phyloP scores from a whole-genome alignment of 2,329 filamentous ascomycete species.

The Alternaria sp. region DNA sequence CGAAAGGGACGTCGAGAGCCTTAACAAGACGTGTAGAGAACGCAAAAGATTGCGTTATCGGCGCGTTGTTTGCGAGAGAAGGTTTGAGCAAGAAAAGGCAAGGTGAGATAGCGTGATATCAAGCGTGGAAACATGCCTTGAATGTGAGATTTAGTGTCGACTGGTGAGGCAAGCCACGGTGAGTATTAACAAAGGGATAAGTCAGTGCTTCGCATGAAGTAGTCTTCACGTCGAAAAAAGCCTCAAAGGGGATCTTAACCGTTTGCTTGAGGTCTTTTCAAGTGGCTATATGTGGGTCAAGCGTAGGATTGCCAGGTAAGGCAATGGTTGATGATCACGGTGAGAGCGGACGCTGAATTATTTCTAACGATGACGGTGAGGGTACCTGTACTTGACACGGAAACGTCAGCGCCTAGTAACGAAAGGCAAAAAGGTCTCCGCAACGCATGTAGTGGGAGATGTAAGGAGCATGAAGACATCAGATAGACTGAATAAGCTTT shows the following conservation, averaged over 20 bases:
- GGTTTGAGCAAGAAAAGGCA: slow-evolving; percentile 2
- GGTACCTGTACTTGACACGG: not conserved
- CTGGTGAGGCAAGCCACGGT: not conserved
- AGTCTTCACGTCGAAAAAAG: not conserved
- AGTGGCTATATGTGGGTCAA: not conserved
- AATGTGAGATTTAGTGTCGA: not conserved
- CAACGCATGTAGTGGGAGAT: not conserved
- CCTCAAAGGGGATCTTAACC: not conserved
- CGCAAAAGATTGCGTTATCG: not conserved
- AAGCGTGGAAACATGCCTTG: slow-evolving; percentile 8
- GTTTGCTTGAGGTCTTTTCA: not conserved
- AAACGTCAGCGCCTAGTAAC: not conserved
- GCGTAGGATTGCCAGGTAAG: not conserved
- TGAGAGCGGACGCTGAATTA: not conserved
- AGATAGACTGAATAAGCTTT: not conserved
- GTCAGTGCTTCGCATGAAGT: not conserved
- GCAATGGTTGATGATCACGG: not conserved
- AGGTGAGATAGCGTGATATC: not conserved
- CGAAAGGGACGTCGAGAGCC: not conserved
- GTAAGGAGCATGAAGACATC: not conserved
- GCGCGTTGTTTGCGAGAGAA: not conserved
- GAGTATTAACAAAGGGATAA: not conserved
- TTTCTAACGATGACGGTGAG: not conserved
- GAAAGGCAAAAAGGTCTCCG: not conserved
- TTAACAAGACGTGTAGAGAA: not conserved